These are phyloP conservation scores for Pythium folliculosum DNA, from an alignment of 352 stramenopile genomes.

Conservation along the genomic window DNA sequence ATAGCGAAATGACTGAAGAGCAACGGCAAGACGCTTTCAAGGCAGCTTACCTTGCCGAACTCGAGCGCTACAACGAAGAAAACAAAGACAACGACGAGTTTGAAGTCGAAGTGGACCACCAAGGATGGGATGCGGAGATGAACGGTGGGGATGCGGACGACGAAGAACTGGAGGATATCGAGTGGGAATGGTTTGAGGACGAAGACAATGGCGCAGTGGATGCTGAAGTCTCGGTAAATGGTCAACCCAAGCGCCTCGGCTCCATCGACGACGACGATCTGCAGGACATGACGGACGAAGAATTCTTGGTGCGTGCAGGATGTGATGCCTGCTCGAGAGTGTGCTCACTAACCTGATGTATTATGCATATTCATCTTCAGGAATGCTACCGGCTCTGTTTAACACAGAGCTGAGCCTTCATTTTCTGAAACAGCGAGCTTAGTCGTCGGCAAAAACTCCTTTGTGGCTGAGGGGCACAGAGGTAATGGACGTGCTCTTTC, in stretches of 20 bases:
- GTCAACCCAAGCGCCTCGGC: constrained; percentile 57
- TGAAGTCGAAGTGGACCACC: constrained; percentile 77
- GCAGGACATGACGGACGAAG: constrained; percentile 79
- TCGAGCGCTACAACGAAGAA: constrained; percentile 87
- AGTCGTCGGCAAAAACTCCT: constrained; percentile 68
- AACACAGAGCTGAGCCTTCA: constrained; percentile 21
- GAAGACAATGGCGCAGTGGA: constrained; percentile 43
- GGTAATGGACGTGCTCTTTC: constrained; percentile 64
- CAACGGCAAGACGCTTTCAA: constrained; percentile 83
- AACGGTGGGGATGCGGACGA: constrained; percentile 72
- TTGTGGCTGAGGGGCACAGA: constrained; percentile 48
- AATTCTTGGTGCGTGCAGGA: constrained; percentile 72
- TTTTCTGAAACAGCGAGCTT: background rate
- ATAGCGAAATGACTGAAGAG: constrained; percentile 82
- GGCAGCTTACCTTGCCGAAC: constrained; percentile 76
- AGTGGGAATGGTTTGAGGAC: constrained; percentile 87
- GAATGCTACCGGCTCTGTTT: constrained; percentile 75
- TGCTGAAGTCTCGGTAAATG: constrained; percentile 70
- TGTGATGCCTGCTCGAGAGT: background rate
- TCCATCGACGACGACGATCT: constrained; percentile 81
- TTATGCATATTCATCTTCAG: constrained; percentile 28
- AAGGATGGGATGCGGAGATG: constrained; percentile 86
- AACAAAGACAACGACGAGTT: constrained; percentile 78
- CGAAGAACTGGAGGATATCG: constrained; percentile 75
- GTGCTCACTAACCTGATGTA: background rate